Conservation (phyloP, 2,329 filamentous ascomycete species). For the Aspergillus spinulosporus region DNA sequence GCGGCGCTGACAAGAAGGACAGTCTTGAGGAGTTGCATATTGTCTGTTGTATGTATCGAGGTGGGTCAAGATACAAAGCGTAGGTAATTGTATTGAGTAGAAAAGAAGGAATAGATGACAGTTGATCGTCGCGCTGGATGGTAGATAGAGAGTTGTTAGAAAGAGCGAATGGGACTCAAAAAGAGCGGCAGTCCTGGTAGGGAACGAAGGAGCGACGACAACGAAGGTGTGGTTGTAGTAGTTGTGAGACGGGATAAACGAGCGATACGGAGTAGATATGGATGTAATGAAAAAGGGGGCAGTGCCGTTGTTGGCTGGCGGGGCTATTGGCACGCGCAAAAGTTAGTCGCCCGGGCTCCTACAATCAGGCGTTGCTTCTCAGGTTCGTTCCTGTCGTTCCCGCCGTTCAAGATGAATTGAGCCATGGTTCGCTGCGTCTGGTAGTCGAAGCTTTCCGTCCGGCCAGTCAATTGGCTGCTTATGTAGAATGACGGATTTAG, state of each 20-base stretch:
- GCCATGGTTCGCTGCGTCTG: not conserved
- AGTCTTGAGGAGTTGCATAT: slow-evolving; percentile 39
- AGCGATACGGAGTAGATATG: not conserved
- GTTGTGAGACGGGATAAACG: not conserved
- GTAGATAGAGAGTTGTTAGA: slow-evolving; percentile 5
- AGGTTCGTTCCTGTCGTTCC: not conserved
- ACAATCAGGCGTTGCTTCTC: not conserved
- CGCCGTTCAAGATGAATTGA: not conserved
- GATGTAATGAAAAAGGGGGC: slow-evolving; percentile 3
- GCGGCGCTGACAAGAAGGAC: slow-evolving; percentile 32
- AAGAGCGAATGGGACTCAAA: slow-evolving; percentile 38
- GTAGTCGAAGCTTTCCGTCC: not conserved
- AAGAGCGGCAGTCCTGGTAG: slow-evolving; percentile 37
- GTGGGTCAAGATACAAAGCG: not conserved
- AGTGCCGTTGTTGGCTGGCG: not conserved
- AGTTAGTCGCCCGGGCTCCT: not conserved
- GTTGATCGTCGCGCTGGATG: slow-evolving; percentile 4
- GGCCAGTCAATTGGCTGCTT: not conserved
- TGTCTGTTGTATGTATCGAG: slow-evolving; percentile 1
- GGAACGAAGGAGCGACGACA: slow-evolving; percentile 20
- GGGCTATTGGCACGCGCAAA: slow-evolving; percentile 1
- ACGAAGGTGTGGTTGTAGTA: slow-evolving; percentile 7
- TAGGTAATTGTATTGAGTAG: not conserved
- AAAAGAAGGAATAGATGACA: slow-evolving; percentile 5
- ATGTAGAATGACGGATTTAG: not conserved